Conservation (phyloP, 164 flowering plant genomes). For the Vitis cinerea region DNA sequence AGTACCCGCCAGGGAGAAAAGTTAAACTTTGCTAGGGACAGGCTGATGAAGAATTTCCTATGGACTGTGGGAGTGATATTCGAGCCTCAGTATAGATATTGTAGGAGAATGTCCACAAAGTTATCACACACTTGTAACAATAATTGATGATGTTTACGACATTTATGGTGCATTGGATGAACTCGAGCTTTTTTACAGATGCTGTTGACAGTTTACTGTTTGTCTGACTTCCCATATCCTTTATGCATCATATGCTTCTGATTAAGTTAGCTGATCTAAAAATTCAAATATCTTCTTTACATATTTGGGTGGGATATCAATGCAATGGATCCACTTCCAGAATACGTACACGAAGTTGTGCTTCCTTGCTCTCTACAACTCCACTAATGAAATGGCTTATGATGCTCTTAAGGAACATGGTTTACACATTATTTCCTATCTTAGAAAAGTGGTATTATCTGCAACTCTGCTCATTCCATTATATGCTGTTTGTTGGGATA, state of each 20-base stretch:
- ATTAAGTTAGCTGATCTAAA: neutral
- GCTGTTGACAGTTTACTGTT: neutral
- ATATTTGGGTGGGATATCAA: too few relatives aligned
- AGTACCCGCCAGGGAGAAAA: neutral
- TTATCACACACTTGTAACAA: neutral
- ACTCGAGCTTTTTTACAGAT: too few relatives aligned
- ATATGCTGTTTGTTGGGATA: neutral
- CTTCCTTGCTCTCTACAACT: neutral
- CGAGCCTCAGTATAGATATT: neutral
- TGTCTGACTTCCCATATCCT: too few relatives aligned
- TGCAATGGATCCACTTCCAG: neutral
- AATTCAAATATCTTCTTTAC: too few relatives aligned
- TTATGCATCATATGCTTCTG: too few relatives aligned
- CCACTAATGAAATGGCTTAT: neutral
- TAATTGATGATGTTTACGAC: neutral
- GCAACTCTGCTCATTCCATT: neutral
- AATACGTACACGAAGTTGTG: neutral
- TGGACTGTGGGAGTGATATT: neutral
- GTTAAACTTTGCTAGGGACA: neutral
- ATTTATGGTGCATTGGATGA: too few relatives aligned
- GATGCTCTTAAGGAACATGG: neutral
- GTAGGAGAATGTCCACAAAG: neutral
- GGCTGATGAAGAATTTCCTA: neutral
- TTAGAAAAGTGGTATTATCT: neutral
- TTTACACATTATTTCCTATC: neutral